A percentile compares a stretch with the other conserved stretches of the same genome.
These are phyloP conservation scores for Gliomastix tumulicola DNA, from an alignment of 2,329 filamentous ascomycete genomes.

Conservation along the genomic window DNA sequence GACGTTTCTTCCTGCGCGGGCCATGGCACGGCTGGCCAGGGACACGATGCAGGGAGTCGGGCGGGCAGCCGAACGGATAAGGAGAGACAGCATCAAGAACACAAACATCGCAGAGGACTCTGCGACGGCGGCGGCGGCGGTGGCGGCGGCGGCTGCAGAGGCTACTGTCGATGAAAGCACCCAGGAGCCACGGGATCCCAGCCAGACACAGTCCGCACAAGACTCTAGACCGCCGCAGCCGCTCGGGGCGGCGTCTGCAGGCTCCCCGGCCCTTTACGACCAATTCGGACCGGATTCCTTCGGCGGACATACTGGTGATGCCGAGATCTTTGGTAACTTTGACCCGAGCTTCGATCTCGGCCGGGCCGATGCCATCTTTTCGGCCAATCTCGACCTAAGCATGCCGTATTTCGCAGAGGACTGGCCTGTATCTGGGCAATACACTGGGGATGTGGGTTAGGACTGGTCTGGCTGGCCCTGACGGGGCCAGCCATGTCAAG, in stretches of 20 bases:
- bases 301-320: slow-evolving; percentile 6
- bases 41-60: slow-evolving; percentile 13
- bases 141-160: neutral
- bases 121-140: too few species aligned
- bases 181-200: neutral
- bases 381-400: slow-evolving; percentile 8
- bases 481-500: too few species aligned
- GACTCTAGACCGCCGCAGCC: neutral
- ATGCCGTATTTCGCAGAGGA: slow-evolving; percentile 6
- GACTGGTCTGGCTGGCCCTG: too few species aligned
- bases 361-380: slow-evolving; percentile 12
- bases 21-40: slow-evolving; percentile 12
- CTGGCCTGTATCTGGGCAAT: slow-evolving; percentile 2
- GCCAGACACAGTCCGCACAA: neutral
- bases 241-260: neutral
- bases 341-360: slow-evolving; percentile 12
- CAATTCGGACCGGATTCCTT: slow-evolving; percentile 6
- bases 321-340: slow-evolving; percentile 12
- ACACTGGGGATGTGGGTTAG: neutral
- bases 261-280: slow-evolving; percentile 2
- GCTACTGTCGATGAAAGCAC: neutral
- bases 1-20: slow-evolving; percentile 12
- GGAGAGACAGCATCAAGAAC: slow-evolving; percentile 6
- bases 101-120: slow-evolving; percentile 1
- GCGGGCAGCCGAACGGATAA: slow-evolving; percentile 7